Base-by-base conservation (phyloP, 495 filamentous ascomycete genomes). In the Penicillium paradoxum region DNA sequence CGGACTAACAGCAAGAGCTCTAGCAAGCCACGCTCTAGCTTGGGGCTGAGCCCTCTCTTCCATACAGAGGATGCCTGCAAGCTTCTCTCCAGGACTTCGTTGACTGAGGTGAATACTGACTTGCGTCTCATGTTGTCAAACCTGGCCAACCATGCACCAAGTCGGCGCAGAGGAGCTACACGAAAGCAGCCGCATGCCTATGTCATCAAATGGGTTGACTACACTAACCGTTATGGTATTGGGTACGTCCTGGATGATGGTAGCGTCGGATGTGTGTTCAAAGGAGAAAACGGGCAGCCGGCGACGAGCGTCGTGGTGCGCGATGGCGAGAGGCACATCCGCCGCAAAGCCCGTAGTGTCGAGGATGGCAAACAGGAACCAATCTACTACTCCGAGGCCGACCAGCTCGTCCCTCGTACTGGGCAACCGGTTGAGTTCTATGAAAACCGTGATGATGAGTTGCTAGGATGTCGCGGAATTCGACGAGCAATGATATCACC, bases 201-300 rank as follows among this genome's bases (percentile, higher is more conserved):
- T 60, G 87, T 95, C 19, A 85, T 90, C 19, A 93, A 92, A 64
- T 95, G 90, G 90, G 90, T 95, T n/a, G 90, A 95, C 59, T 95
- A 93, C 58, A 90, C 89, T 22, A 93, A 93, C 67, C 89, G 89
- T 57, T 91, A 90, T 60, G 90, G 90, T 1, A 78, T 92, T 34
- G 90, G 89, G 4, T 95, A 95, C 56, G 88, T 91, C 34, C 69
- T 95, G 29, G 89, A 86, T 43, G 88, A 93, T 62, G 89, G 90
- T 9, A 90, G 85, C 45, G 84, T 91, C 33, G 90, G 88, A 4
- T 90, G 87, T 57, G 84, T 92, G 14, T 86, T 91, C 49, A 88
- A 85, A 39, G 85, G 81, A 6, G 77, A 79, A 14, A 80, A 80
- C 27, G 65, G 72, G 10, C 73, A 83, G 32, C 83, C 81, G 3